These are phyloP conservation scores for Rhododendron ferrugineum DNA, from an alignment of 148 eudicot species.

Conservation along the genomic window DNA sequence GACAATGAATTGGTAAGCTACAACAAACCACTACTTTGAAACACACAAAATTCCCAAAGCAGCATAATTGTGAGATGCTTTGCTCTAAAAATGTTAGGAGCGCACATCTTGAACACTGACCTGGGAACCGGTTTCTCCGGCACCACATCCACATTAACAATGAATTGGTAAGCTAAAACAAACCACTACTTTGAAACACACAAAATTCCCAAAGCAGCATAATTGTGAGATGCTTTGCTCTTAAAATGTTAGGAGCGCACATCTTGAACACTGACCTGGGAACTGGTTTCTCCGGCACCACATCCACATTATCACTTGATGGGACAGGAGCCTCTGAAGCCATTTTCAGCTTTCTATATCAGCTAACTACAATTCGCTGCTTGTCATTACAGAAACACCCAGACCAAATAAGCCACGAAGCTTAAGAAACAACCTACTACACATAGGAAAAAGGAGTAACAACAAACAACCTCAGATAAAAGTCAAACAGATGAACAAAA, in stretches of 20 bases:
- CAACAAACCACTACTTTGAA: neutral
- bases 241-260: neutral
- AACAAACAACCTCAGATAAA: neutral
- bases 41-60: neutral
- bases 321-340: conserved; percentile 3
- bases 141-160: neutral
- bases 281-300: conserved; percentile 7
- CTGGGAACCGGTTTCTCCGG: conserved; percentile 8
- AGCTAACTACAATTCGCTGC: neutral
- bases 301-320: neutral
- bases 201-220: neutral
- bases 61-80: neutral
- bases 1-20: neutral
- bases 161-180: neutral
- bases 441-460: neutral
- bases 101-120: neutral
- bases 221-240: neutral
- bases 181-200: neutral
- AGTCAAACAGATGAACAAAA: neutral
- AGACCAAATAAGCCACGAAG: neutral
- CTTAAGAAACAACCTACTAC: neutral
- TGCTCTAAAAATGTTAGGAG: neutral
- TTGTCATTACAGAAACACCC: neutral
- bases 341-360: neutral
- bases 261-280: conserved; percentile 6